Conservation (phyloP, 108 stramenopile species). For the Chaetoceros muelleri region DNA sequence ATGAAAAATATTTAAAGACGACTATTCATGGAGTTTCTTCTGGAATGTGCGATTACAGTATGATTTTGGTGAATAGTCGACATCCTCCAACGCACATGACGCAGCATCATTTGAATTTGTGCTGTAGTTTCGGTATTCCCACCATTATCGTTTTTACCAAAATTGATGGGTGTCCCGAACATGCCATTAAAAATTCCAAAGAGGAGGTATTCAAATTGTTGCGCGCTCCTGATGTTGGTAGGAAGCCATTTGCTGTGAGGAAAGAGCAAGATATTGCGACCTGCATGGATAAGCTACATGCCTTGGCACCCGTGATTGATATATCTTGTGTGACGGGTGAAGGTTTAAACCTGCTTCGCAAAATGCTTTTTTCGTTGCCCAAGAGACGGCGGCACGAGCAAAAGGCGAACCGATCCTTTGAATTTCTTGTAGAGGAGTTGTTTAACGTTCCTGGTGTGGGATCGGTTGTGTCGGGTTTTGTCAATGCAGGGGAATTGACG, state of each 20-base stretch:
- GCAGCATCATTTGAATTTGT: constrained; percentile 94
- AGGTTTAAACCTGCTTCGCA: constrained; percentile 85
- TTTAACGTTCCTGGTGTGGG: constrained; percentile 84
- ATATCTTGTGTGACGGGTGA: constrained; percentile 95
- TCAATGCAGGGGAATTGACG: constrained; percentile 71
- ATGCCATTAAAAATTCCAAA: constrained; percentile 87
- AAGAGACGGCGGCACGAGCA: constrained; percentile 79
- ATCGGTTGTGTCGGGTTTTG: constrained; percentile 63
- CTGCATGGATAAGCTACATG: constrained; percentile 78
- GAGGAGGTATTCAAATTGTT: constrained; percentile 64
- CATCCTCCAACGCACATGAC: constrained; percentile 99
- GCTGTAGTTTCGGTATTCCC: constrained; percentile 91
- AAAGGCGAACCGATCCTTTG: constrained; percentile 67
- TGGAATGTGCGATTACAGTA: constrained; percentile 90
- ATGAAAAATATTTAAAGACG: constrained; percentile 98
- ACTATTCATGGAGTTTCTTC: constrained; percentile 96
- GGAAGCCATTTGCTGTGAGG: constrained; percentile 62
- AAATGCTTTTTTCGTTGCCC: constrained; percentile 78
- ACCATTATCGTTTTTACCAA: constrained; percentile 93
- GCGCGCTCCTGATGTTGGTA: constrained; percentile 56
- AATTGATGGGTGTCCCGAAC: constrained; percentile 91
- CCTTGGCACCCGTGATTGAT: constrained; percentile 91
- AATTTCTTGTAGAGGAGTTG: constrained; percentile 76
- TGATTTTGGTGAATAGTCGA: constrained; percentile 92
- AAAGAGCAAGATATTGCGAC: constrained; percentile 83